phyloP scores from a whole-genome alignment of 441 rosid species.

The Corymbia calophylla region DNA sequence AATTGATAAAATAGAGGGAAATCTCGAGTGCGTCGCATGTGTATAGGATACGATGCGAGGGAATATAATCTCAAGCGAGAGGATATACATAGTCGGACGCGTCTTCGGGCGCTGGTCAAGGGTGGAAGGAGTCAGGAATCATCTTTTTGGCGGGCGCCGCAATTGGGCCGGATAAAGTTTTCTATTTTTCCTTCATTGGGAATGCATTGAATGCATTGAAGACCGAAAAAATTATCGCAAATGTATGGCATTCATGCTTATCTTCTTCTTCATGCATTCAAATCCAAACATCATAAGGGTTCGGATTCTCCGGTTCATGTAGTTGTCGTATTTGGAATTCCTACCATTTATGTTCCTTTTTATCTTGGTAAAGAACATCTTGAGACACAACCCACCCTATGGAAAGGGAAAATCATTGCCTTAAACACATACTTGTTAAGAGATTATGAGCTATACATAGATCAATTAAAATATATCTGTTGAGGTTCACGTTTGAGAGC shows the following conservation, averaged over 20 bases:
- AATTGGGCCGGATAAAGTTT: background rate
- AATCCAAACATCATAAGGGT: background rate
- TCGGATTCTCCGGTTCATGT: background rate
- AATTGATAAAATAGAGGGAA: background rate
- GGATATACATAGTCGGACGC: background rate
- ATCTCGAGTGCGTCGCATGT: background rate
- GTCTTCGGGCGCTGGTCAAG: background rate
- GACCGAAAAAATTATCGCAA: background rate
- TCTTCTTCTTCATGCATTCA: background rate
- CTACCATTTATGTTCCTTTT: background rate
- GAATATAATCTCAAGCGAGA: background rate
- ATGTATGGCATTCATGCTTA: background rate
- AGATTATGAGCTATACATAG: background rate
- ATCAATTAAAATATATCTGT: background rate
- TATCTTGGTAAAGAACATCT: background rate
- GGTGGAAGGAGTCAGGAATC: background rate
- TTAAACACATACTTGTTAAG: background rate
- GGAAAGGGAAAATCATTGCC: background rate
- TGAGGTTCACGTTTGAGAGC: background rate
- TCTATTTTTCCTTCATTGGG: background rate
- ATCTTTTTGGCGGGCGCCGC: background rate
- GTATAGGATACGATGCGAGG: background rate
- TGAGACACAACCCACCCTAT: background rate
- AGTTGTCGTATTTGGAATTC: background rate
- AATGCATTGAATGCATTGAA: background rate